A percentile compares a stretch with the other conserved stretches of the same genome.
phyloP scores from a whole-genome alignment of 164 flowering plant species.

The Vitis rotundifolia region DNA sequence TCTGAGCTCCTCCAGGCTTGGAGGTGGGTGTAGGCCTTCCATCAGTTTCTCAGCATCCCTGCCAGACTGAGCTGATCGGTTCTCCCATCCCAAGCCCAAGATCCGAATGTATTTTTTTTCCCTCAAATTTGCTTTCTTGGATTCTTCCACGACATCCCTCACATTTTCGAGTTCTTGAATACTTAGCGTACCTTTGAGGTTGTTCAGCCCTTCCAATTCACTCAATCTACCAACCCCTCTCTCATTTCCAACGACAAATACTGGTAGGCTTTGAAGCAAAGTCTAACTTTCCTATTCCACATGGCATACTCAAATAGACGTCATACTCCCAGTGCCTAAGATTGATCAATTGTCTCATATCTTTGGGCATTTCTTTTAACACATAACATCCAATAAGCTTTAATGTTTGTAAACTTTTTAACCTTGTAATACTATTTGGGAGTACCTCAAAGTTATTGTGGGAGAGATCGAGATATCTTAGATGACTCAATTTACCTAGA shows the following conservation, averaged over 20 bases:
- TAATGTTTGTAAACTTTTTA: no score
- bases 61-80: no score
- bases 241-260: no score
- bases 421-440: no score
- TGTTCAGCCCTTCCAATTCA: not conserved
- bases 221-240: not conserved
- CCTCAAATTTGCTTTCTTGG: not conserved
- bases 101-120: not conserved
- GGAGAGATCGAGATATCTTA: no score
- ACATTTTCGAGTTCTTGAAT: not conserved
- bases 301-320: not conserved
- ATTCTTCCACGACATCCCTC: not conserved
- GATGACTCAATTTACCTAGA: no score
- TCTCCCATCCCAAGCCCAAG: not conserved
- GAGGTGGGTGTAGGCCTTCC: not conserved
- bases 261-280: no score
- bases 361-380: no score
- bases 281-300: not conserved
- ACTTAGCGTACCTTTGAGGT: not conserved
- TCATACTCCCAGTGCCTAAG: no score
- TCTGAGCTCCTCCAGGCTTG: not conserved
- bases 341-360: no score
- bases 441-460: no score
- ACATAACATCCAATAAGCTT: no score
- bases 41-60: not conserved